A percentile compares a stretch with the other conserved stretches of the same genome.
These are phyloP conservation scores for Viola odorata DNA, from an alignment of 345 rosid species.

Conservation along the genomic window DNA sequence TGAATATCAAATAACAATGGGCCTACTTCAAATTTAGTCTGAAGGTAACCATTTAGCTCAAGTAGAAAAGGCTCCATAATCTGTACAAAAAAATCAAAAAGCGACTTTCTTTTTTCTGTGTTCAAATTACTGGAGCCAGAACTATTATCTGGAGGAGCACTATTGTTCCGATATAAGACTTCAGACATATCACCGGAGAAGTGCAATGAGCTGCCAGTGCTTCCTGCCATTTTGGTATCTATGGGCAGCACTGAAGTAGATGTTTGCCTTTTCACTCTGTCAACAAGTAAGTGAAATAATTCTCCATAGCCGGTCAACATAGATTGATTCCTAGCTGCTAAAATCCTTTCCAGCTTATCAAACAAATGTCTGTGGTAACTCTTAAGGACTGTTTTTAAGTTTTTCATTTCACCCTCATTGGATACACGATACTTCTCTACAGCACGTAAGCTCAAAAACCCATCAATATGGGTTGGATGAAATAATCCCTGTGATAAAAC, in stretches of 20 bases:
- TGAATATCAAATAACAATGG: conserved; percentile 36
- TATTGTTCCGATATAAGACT: conserved; percentile 17
- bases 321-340: conserved; percentile 37
- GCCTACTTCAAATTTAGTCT: conserved; percentile 33
- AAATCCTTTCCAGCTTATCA: conserved; percentile 47
- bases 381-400: conserved; percentile 33
- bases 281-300: conserved; percentile 57
- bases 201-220: conserved; percentile 30
- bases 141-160: conserved; percentile 30
- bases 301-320: conserved; percentile 52
- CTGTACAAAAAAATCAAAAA: conserved; percentile 72
- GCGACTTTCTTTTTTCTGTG: conserved; percentile 56
- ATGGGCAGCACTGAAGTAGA: conserved; percentile 36
- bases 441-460: conserved; percentile 56
- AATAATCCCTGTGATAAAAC: conserved; percentile 64
- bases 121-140: conserved; percentile 39
- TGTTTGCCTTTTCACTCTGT: conserved; percentile 51
- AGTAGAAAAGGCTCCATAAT: conserved; percentile 70
- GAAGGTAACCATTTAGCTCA: conserved; percentile 44
- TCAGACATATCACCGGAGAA: conserved; percentile 20
- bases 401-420: conserved; percentile 30
- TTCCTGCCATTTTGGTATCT: conserved; percentile 25
- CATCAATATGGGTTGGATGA: conserved; percentile 75
- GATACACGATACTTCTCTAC: conserved; percentile 44
- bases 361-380: conserved; percentile 87